A percentile compares a stretch with the other conserved stretches of the same genome.
phyloP scores from a whole-genome alignment of 176 grass and related monocot species.

The Ananas comosus region DNA sequence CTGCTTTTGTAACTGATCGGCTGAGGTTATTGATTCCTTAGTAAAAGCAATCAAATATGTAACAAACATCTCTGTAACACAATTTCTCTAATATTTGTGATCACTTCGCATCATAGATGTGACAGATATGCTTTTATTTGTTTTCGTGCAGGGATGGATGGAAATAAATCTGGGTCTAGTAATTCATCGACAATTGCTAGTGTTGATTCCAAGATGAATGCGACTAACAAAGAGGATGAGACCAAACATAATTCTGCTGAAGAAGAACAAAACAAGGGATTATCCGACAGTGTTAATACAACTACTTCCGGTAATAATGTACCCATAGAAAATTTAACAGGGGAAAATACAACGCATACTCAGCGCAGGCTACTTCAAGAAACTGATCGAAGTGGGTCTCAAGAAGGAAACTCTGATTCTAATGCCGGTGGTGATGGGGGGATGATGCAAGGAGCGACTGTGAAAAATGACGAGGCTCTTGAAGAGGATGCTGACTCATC shows the following conservation, averaged over 20 bases:
- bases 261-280: slow-evolving; percentile 25
- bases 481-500: slow-evolving; percentile 78
- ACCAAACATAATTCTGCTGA: slow-evolving; percentile 29
- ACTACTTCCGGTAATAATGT: slow-evolving; percentile 17
- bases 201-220: slow-evolving; percentile 16
- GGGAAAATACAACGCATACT: slow-evolving; percentile 38
- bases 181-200: slow-evolving; percentile 18
- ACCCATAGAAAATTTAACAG: slow-evolving; percentile 19
- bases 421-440: slow-evolving; percentile 17
- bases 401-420: slow-evolving; percentile 38
- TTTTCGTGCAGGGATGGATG: slow-evolving; percentile 7
- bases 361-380: slow-evolving; percentile 76
- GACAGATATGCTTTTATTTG: background rate
- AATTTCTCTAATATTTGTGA: background rate
- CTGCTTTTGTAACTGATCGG: background rate
- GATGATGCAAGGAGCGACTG: slow-evolving; percentile 28
- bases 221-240: slow-evolving; percentile 27
- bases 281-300: slow-evolving; percentile 20
- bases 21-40: background rate
- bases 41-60: too few species aligned
- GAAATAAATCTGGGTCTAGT: slow-evolving; percentile 11
- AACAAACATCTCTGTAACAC: too few species aligned
- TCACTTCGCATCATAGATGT: background rate
- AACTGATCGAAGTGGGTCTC: slow-evolving; percentile 32
- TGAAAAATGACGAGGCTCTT: slow-evolving; percentile 56